A percentile compares a stretch with the other conserved stretches of the same genome.
Conservation (phyloP, 2,329 filamentous ascomycete species). For the Zymoseptoria crescenta region DNA sequence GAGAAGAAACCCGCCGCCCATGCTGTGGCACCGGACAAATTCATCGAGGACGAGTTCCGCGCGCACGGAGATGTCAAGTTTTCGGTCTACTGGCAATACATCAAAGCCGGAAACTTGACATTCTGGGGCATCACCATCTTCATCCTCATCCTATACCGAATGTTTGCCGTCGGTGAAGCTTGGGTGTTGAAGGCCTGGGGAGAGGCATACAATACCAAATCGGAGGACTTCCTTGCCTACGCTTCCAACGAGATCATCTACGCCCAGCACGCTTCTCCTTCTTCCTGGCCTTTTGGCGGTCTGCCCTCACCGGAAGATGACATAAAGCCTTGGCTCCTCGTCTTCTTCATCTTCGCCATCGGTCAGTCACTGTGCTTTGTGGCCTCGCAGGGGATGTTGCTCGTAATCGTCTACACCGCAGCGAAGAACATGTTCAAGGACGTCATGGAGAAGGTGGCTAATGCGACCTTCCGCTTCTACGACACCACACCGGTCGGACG, state of each 20-base stretch:
- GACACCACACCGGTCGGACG: constrained; percentile 83
- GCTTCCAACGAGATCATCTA: constrained; percentile 2
- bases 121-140: constrained; percentile 64
- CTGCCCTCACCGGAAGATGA: constrained; percentile 61
- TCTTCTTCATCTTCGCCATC: constrained; percentile 60
- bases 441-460: constrained; percentile 65
- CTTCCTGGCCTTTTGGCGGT: constrained; percentile 35
- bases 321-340: constrained; percentile 65
- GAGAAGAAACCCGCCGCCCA: constrained; percentile 36
- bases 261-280: constrained; percentile 1
- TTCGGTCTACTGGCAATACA: constrained; percentile 75
- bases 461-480: constrained; percentile 82
- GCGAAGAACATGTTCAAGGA: constrained; percentile 66
- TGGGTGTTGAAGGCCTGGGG: constrained; percentile 88
- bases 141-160: constrained; percentile 56
- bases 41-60: constrained; percentile 69
- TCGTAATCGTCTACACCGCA: constrained; percentile 71
- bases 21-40: constrained; percentile 59
- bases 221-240: neutral
- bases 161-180: constrained; percentile 57
- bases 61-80: constrained; percentile 67
- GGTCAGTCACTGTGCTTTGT: constrained; percentile 53
- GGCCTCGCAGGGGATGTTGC: constrained; percentile 57
- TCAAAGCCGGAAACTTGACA: constrained; percentile 67
- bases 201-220: constrained; percentile 54